Evolutionary conservation across 2,329 filamentous ascomycete species (phyloP), one percentile per base, ranked within the genome.

Genomic region (Escovopsis weberi): DNA sequence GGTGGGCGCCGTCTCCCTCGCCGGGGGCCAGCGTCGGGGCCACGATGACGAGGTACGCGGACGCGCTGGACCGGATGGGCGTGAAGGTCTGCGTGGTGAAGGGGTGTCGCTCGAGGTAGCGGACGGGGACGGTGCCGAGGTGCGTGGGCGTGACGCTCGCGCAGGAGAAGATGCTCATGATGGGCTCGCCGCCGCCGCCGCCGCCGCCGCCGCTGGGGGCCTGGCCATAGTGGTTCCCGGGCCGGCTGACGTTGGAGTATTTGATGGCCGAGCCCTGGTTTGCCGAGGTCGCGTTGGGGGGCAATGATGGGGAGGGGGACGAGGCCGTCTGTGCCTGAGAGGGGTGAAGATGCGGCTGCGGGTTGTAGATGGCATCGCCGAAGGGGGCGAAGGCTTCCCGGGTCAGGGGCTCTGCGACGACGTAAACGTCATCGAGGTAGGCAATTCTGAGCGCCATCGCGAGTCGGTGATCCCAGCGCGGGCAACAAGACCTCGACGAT

Each of bases 1-100:
- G 23, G 48, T 33, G 23, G 23, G 23, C 23, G 23, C 50, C 45
- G 38, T 59, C 55, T 26, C 44, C 39, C 5, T 42, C 35, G 33
- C 49, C 42, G 6, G 72, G 58, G 10, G 75, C 68, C 8, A 86
- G 62, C 11, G 78, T 85, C 0, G 89, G 88, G 15, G 89, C 89
- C 18, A 96, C 89, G 49, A 96, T 76, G 47, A 96, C 83, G 26
- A 98, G 73, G 59, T 89, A 95, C 19, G 68, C 63, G 10, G 68
- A 67, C 5, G 58, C 53, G 10, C 60, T 51, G n/a, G 64, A 63
- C 10, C 63, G 74, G 40, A 95, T 66, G 0, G 91, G 91, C 37
- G 85, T 73, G 61, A 98, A 96, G 0, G 87, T 94, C 65, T 98
- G 91, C 2, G 85, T 85, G 1, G 91, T 96, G 62, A 80, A 96